phyloP scores from a whole-genome alignment of 2,329 filamentous ascomycete species.

The Sarocladium oryzae region DNA sequence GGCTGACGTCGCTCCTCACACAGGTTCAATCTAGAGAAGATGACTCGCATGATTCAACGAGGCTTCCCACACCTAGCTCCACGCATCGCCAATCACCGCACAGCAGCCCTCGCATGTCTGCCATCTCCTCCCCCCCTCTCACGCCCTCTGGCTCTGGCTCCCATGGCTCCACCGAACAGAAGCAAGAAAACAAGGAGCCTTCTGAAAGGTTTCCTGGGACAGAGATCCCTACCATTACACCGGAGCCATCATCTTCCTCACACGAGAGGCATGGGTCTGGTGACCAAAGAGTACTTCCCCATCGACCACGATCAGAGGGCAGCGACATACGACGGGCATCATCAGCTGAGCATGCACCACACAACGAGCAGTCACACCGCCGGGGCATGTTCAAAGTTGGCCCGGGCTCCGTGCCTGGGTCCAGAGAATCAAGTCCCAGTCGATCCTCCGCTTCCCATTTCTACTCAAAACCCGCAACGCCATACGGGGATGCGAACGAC shows the following conservation, averaged over 20 bases:
- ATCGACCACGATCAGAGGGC: slow-evolving; percentile 36
- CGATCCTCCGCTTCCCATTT: slow-evolving; percentile 54
- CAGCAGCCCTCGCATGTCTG: slow-evolving; percentile 59
- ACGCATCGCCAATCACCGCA: slow-evolving; percentile 60
- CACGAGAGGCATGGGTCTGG: slow-evolving; percentile 39
- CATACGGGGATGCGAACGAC: slow-evolving; percentile 72
- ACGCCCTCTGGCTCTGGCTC: slow-evolving; percentile 71
- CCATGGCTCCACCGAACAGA: slow-evolving; percentile 22
- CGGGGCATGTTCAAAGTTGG: slow-evolving; percentile 48
- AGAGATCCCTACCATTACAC: slow-evolving; percentile 50
- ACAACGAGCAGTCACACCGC: slow-evolving; percentile 36
- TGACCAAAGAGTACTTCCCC: slow-evolving; percentile 31
- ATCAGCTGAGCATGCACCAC: slow-evolving; percentile 30
- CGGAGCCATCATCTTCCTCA: slow-evolving; percentile 53
- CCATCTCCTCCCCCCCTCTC: slow-evolving; percentile 80
- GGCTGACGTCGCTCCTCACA: no score
- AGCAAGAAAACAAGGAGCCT: slow-evolving; percentile 23
- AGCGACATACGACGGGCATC: slow-evolving; percentile 31
- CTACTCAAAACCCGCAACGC: slow-evolving; percentile 71
- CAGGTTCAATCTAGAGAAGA: slow-evolving; percentile 58
- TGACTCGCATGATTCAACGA: slow-evolving; percentile 53
- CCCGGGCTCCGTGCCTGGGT: slow-evolving; percentile 48
- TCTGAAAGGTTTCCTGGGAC: slow-evolving; percentile 30
- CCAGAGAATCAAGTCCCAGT: slow-evolving; percentile 59
- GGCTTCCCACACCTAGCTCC: slow-evolving; percentile 58